Percentiles rank a stretch among this genome's conserved stretches.
These are phyloP conservation scores for Agroathelia rolfsii DNA, from an alignment of 1,284 basidiomycete genomes.

Conservation along the genomic window DNA sequence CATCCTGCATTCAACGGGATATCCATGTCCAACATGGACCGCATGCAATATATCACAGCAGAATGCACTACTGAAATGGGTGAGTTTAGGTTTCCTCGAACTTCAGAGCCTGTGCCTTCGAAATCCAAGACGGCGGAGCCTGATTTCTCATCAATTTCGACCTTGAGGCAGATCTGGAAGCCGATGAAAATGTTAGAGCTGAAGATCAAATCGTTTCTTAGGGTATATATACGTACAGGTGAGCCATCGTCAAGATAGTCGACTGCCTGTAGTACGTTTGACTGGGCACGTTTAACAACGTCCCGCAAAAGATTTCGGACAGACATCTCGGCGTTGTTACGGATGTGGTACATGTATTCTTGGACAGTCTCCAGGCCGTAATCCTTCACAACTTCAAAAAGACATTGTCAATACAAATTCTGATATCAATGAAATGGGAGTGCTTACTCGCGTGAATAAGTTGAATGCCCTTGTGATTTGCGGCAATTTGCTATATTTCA, in stretches of 20 bases:
- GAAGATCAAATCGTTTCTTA: constrained; percentile 1
- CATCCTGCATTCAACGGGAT: constrained; percentile 95
- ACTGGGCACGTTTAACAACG: constrained; percentile 62
- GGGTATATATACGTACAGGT: constrained; percentile 37
- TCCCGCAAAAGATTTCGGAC: constrained; percentile 77
- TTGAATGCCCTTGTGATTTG: constrained; percentile 89
- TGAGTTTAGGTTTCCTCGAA: constrained; percentile 84
- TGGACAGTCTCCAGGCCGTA: constrained; percentile 85
- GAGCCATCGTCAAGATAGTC: constrained; percentile 88
- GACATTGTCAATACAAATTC: constrained; percentile 11
- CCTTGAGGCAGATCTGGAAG: constrained; percentile 62
- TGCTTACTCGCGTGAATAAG: constrained; percentile 63
- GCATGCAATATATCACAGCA: constrained; percentile 92
- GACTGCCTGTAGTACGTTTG: constrained; percentile 56
- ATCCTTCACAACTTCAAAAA: constrained; percentile 64
- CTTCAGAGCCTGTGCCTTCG: constrained; percentile 81
- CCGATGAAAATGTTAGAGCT: constrained; percentile 4
- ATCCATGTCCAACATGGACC: constrained; percentile 85
- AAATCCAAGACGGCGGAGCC: constrained; percentile 90
- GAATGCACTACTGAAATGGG: constrained; percentile 86
- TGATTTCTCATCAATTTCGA: constrained; percentile 68
- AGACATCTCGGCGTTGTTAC: constrained; percentile 82
- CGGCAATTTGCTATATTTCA: constrained; percentile 78
- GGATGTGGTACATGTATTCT: constrained; percentile 87
- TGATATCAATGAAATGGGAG: constrained; percentile 14